Base-by-base conservation (phyloP, 2,329 filamentous ascomycete species). In the Ascochyta viciae-villosae region DNA sequence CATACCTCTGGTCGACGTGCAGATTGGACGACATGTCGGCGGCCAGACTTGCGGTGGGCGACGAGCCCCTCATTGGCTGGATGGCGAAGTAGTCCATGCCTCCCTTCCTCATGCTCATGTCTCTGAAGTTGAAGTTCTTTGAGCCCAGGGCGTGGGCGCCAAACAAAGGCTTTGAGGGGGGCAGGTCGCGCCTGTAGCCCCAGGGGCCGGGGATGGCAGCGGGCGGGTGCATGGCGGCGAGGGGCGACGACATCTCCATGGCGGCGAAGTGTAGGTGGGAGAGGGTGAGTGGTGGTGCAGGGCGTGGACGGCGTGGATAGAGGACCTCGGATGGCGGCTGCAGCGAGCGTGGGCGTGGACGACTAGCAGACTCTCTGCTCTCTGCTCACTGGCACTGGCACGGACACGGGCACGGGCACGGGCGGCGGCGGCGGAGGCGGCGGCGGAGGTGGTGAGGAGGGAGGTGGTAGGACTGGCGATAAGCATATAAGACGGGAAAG, bases 21-120 rank as follows among this genome's bases (percentile, higher is more conserved):
- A 98, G 96, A 81, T 98, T 99, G 74, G 96, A 92, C 55, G 93
- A 97, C 68, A 98, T 84, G 78, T 99, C 95, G 60, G 92, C 93
- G 38, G 93, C 94, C 66, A 99, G 81, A 72, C 91, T 96, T 48
- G 92, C 88, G 33, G 92, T 93, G 6, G 95, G 95, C 53, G 95
- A 99, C 19, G 93, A 96, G 44, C 92, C 91, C 65, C 87, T 87
- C 69, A 91, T 82, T 48, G 89, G 85, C 73, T 91, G 92, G 68
- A 90, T 77, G 68, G 84, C 88, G 80, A 98, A 96, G 80, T 95
- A 96, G 76, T 96, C 93, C 33, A 83, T 78, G 60, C 83, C 82
- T 65, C 85, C 78, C 73, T 87, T 78, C 84, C 82, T 91, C 91
- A 83, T 89, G 71, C 86, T 88, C 72, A 89, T 74, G 67, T 88